These are phyloP conservation scores for Pythium pectinolyticum DNA, from an alignment of 352 stramenopile genomes.

Conservation along the genomic window DNA sequence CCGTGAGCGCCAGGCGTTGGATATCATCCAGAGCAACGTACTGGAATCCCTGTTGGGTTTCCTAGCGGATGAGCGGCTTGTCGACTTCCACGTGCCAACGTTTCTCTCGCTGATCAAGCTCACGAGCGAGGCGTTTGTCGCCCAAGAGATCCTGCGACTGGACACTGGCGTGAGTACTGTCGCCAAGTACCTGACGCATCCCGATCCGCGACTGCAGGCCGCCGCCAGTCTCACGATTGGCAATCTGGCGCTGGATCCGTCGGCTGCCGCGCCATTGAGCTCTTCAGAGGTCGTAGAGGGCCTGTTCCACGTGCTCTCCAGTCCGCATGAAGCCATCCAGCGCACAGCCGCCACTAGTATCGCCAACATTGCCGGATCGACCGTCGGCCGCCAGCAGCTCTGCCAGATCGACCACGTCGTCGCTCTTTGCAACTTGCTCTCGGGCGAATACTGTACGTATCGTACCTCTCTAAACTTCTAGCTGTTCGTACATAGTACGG, in stretches of 20 bases:
- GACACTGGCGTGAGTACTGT: constrained; percentile 24
- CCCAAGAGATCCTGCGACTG: constrained; percentile 61
- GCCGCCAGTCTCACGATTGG: constrained; percentile 62
- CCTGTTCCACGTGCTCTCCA: constrained; percentile 45
- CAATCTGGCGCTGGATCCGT: constrained; percentile 61
- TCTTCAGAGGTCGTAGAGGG: constrained; percentile 40
- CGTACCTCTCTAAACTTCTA: background rate
- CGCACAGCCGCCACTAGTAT: constrained; percentile 52
- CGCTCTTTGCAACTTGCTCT: constrained; percentile 46
- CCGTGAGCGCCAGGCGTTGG: constrained; percentile 45
- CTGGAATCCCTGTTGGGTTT: constrained; percentile 46
- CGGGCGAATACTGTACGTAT: constrained; percentile 44
- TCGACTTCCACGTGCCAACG: constrained; percentile 55
- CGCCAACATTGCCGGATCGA: constrained; percentile 48
- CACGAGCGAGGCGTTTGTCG: constrained; percentile 47
- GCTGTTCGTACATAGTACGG: background rate
- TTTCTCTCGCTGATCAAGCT: constrained; percentile 70
- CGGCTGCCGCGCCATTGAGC: constrained; percentile 31
- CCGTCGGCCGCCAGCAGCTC: constrained; percentile 42
- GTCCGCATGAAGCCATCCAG: constrained; percentile 62
- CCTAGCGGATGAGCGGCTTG: constrained; percentile 51
- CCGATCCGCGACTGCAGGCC: constrained; percentile 58
- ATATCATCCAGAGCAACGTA: constrained; percentile 58
- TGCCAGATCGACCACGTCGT: constrained; percentile 48
- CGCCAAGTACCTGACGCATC: constrained; percentile 42